Evolutionary conservation across 805 yeast species (phyloP), one percentile per base, ranked within the genome.

Genomic region (Zygoascus ofunaensis): DNA sequence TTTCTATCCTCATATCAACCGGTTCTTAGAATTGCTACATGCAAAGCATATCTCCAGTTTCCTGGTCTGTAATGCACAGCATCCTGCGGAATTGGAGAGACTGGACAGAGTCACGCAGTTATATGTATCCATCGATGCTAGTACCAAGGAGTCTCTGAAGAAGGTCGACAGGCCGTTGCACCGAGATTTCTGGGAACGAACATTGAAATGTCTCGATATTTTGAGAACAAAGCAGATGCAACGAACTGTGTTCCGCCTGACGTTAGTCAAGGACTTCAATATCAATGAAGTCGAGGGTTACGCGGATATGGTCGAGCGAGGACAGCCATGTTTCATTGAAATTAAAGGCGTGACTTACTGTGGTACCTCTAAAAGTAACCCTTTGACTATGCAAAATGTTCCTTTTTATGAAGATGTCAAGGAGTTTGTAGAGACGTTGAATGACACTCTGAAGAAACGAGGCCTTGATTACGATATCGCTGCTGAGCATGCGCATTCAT

Each of bases 331-430:
- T 36, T 84, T 87, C 55, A 82, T 87, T 47, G 97, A 87, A 63
- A 82, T 87, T 48, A 87, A 87, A 64, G 97, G 97, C 44, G 96
- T 95, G 10, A 87, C 97, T 0, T 87, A 85, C 66, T 87, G 96
- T 69, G 97, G 97, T 0, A 82, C 94, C 0, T 82, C 95, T 38
- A 83, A 85, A 60, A 89, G 92, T 28, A 86, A 87, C 57, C 89
- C 95, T 39, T 69, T 87, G 52, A 87, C 96, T 2, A 87, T 87
- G 97, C 90, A 87, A 60, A 87, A 87, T 58, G 92, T 89, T 45
- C 97, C 97, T 37, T 87, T 84, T 58, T 87, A 87, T 59, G 94
- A 86, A 50, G 97, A 87, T 61, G 90, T 95, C 58, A 79, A 77
- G 54, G 66, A 62, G 5, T 87, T 87, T 61, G 96, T 87, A 3